phyloP scores from a whole-genome alignment of 1,284 basidiomycete genomes.

The Puccinia hordei region DNA sequence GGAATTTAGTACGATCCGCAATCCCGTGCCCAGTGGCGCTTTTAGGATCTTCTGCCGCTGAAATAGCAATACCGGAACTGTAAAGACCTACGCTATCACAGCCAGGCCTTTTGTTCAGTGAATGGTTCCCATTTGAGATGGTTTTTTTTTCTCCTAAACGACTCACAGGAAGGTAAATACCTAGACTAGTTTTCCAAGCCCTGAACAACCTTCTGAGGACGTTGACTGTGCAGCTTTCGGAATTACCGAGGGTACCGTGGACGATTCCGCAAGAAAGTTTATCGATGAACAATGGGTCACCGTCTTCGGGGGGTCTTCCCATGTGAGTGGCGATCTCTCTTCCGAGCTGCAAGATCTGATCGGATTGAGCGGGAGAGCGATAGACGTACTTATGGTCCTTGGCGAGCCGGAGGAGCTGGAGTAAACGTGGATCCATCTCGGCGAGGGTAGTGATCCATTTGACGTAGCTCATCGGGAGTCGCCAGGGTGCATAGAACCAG shows the following conservation, averaged over 20 bases:
- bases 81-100: slow-evolving; percentile 54
- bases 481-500: slow-evolving; percentile 58
- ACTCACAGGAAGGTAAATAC: slow-evolving; percentile 60
- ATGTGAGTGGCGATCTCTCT: slow-evolving; percentile 50
- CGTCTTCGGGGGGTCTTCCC: slow-evolving; percentile 38
- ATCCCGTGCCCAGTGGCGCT: slow-evolving; percentile 54
- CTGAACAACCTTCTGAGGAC: slow-evolving; percentile 57
- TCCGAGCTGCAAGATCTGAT: slow-evolving; percentile 51
- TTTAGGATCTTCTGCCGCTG: slow-evolving; percentile 53
- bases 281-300: slow-evolving; percentile 53
- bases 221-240: slow-evolving; percentile 58
- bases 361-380: slow-evolving; percentile 53
- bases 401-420: slow-evolving; percentile 57
- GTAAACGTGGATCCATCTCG: slow-evolving; percentile 59
- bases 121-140: too few species aligned
- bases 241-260: slow-evolving; percentile 58
- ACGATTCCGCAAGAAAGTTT: slow-evolving; percentile 60
- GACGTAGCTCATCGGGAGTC: slow-evolving; percentile 57
- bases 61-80: slow-evolving; percentile 60
- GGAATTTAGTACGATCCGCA: slow-evolving; percentile 57
- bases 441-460: slow-evolving; percentile 59
- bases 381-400: slow-evolving; percentile 57
- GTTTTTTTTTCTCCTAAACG: not conserved
- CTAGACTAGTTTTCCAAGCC: slow-evolving; percentile 58
- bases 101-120: too few species aligned